Evolutionary conservation across 495 filamentous ascomycete genomes (phyloP), one percentile per base, ranked within the genome.

Genomic region (Hapsidospora chrysogenum): DNA sequence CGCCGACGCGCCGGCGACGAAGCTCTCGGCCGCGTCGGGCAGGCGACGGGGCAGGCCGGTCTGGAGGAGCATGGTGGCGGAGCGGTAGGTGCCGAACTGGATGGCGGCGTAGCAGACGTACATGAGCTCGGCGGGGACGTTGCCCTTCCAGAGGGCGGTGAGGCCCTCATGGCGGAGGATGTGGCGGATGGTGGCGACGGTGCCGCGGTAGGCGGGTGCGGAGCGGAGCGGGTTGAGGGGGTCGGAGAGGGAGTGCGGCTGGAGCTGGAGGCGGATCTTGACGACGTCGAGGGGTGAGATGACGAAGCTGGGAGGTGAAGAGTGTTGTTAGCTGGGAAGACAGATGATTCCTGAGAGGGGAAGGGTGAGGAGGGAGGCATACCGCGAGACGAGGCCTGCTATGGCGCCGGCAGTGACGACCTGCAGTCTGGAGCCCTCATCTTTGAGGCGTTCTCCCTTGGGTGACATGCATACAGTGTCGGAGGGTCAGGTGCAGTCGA

Each of bases 121-220:
- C 51, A 97, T 72, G 20, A 89, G 54, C 60, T 95, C 89, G 17
- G 89, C 89, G 36, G 89, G 84, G 40, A 96, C 70, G 52, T 97
- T 97, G 55, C 89, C 89, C 64, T 96, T 96, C 89, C 89, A 97
- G 33, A 97, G 70, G 33, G 73, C 87, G 2, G 78, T 76, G 41
- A 94, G 53, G 10, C 89, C 87, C 51, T 96, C 87, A 37, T 80
- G 57, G 16, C 56, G 58, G 26, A 85, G 44, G 49, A 97, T 95
- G 18, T 72, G 61, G 26, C 66, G 67, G 50, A 93, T 67, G 5
- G 87, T 92, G 10, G 68, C 64, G 11, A 86, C 37, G 0, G 86
- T 89, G 41, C 85, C 84, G 48, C 76, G 79, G 58, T 84, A 86
- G 11, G 80, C 56, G 27, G 78, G 80, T 6, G 75, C 74, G 35